Conservation (phyloP, 768 basidiomycete genomes). For the Filobasidium floriforme region DNA sequence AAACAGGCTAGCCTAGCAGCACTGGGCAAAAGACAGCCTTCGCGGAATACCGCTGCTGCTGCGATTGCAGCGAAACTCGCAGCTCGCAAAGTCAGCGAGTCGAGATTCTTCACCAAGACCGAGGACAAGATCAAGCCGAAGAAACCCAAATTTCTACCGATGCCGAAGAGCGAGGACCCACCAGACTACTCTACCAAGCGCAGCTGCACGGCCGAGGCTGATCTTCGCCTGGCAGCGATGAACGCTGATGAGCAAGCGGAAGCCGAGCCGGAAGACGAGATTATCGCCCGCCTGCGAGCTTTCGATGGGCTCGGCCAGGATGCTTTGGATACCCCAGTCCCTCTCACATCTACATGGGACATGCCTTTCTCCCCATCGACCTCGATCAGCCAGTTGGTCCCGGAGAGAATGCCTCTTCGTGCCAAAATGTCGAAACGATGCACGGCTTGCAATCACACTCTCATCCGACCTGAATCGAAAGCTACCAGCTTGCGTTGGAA, state of each 20-base stretch:
- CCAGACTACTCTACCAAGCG: conserved; percentile 7
- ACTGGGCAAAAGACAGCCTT: not conserved
- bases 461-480: conserved; percentile 97
- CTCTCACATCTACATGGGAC: conserved; percentile 4
- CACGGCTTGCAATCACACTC: conserved; percentile 84
- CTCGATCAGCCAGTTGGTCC: conserved; percentile 62
- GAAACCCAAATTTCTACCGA: conserved; percentile 13
- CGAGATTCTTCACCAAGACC: not conserved
- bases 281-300: not conserved
- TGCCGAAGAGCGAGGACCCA: conserved; percentile 17
- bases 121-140: conserved; percentile 6
- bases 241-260: too few relatives aligned
- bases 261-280: not conserved
- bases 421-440: conserved; percentile 95
- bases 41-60: conserved; percentile 3
- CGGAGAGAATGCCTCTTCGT: conserved; percentile 81
- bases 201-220: not conserved
- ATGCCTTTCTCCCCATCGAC: not conserved
- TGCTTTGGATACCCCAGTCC: not conserved
- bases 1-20: not conserved
- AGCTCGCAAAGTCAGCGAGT: conserved; percentile 9
- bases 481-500: conserved; percentile 85
- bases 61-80: conserved; percentile 8
- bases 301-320: conserved; percentile 9
- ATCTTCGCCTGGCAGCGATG: not conserved